phyloP scores from a whole-genome alignment of 495 filamentous ascomycete genomes.

The Xylaria grammica region DNA sequence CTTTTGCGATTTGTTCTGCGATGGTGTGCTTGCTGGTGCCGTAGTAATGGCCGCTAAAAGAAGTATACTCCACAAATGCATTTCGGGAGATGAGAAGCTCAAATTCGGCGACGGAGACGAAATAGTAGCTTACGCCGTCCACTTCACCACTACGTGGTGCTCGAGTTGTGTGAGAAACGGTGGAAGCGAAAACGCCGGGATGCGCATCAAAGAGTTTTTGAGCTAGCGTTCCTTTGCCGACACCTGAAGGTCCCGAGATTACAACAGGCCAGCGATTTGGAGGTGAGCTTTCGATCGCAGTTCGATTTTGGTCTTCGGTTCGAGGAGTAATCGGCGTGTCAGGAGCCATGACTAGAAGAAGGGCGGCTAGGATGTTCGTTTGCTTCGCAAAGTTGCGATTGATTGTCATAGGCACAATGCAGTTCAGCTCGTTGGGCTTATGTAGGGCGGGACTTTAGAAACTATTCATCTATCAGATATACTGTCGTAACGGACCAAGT shows the following conservation, averaged over 20 bases:
- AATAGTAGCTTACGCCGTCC: conserved; percentile 65
- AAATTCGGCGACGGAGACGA: conserved; percentile 59
- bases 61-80: conserved; percentile 69
- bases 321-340: conserved; percentile 5
- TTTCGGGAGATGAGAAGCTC: conserved; percentile 53
- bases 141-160: conserved; percentile 61
- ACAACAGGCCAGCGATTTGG: conserved; percentile 57
- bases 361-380: not conserved
- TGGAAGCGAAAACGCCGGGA: conserved; percentile 66
- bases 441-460: not conserved
- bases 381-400: not conserved
- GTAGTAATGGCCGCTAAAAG: conserved; percentile 68
- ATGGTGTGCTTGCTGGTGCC: conserved; percentile 67
- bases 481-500: too few species aligned
- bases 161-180: conserved; percentile 66
- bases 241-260: conserved; percentile 67
- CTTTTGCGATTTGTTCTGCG: conserved; percentile 58
- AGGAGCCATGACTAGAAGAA: not conserved
- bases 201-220: conserved; percentile 63
- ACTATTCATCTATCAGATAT: too few species aligned
- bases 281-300: conserved; percentile 12
- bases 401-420: conserved; percentile 15
- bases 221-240: conserved; percentile 66
- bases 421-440: conserved; percentile 10
- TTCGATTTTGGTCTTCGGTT: conserved; percentile 5